Evolutionary conservation across 129 eudicot species (phyloP).

Genomic region (Saposhnikovia divaricata): DNA sequence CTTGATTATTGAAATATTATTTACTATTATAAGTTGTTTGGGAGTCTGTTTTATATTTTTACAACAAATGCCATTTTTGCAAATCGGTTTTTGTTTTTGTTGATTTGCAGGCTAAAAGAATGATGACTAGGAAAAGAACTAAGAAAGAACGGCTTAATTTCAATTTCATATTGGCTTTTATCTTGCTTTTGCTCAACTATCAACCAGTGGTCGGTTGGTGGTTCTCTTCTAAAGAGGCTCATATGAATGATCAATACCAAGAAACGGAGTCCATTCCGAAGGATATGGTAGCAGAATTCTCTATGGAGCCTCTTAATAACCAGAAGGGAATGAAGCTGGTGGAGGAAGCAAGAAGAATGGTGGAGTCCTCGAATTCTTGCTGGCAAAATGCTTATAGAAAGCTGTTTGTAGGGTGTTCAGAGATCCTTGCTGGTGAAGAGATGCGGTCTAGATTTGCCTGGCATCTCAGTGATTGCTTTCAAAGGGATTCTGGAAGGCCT

Average conservation of each 20-base stretch:
- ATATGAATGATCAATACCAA: background rate
- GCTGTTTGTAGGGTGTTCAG: conserved; percentile 62
- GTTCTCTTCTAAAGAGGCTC: conserved; percentile 24
- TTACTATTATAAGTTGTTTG: background rate
- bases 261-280: background rate
- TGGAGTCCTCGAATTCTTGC: conserved; percentile 45
- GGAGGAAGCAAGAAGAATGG: conserved; percentile 44
- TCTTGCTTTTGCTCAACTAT: conserved; percentile 33
- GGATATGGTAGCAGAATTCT: conserved; percentile 45
- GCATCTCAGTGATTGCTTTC: conserved; percentile 78
- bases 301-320: conserved; percentile 48
- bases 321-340: conserved; percentile 38
- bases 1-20: background rate
- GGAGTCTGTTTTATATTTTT: background rate
- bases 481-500: conserved; percentile 56
- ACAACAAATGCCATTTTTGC: background rate
- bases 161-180: background rate
- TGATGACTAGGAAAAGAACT: background rate
- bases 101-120: background rate
- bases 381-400: conserved; percentile 63
- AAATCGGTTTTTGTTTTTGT: background rate
- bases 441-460: conserved; percentile 57
- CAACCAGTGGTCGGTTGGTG: conserved; percentile 35
- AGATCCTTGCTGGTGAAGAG: conserved; percentile 65
- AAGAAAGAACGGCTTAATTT: background rate